Evolutionary conservation across 1,139 yeast genomes (phyloP).

Genomic region (Debaryomyces nepalensis): DNA sequence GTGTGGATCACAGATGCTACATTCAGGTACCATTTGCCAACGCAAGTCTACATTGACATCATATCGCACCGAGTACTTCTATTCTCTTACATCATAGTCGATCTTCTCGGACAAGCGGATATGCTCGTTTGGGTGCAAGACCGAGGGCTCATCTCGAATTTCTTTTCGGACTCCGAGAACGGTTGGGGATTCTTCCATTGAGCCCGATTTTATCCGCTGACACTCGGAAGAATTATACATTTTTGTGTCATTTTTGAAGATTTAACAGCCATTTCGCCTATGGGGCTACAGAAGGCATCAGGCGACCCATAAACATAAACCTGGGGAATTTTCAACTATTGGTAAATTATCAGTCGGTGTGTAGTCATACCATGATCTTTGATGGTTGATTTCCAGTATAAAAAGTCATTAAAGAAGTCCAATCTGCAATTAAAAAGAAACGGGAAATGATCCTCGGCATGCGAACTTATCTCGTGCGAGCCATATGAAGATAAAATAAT

Average conservation of each 20-base stretch:
- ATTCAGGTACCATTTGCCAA: no score
- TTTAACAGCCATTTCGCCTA: background rate
- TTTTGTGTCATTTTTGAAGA: background rate
- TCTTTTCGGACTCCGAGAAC: slow-evolving; percentile 8
- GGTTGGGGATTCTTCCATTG: background rate
- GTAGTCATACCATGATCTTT: no score
- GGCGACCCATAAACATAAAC: no score
- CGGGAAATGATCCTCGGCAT: slow-evolving; percentile 5
- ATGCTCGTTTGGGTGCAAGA: background rate
- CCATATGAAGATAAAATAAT: background rate
- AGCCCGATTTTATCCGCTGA: background rate
- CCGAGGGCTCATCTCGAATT: slow-evolving; percentile 6
- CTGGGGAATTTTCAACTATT: no score
- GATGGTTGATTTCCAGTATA: no score
- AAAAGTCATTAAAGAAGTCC: no score
- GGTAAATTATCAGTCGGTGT: no score
- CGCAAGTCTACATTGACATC: background rate
- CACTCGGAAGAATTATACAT: background rate
- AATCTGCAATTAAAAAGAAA: slow-evolving; percentile 3
- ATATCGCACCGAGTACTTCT: background rate
- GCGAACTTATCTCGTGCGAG: slow-evolving; percentile 3
- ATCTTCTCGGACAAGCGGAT: slow-evolving; percentile 5
- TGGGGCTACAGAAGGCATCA: no score
- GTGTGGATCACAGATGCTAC: no score
- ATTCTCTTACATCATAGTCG: background rate